A percentile compares a stretch with the other conserved stretches of the same genome.
Conservation (phyloP, 2,329 filamentous ascomycete species). For the Exophiala lecanii-corni region DNA sequence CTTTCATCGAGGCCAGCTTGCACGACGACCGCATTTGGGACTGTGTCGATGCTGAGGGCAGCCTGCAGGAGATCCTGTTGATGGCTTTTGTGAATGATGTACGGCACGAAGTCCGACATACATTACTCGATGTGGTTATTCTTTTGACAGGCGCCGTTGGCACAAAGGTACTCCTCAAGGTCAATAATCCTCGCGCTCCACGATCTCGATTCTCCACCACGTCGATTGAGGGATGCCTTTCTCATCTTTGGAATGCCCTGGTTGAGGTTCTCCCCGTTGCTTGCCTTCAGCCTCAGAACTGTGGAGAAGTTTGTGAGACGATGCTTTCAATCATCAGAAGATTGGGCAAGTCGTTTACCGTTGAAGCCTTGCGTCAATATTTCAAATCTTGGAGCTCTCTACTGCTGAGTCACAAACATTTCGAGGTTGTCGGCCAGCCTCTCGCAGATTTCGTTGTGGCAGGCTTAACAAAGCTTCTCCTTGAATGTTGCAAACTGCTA, state of each 20-base stretch:
- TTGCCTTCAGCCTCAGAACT: slow-evolving; percentile 34
- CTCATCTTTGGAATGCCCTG: slow-evolving; percentile 43
- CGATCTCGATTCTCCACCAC: slow-evolving; percentile 23
- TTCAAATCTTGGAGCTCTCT: slow-evolving; percentile 40
- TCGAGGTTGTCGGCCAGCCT: slow-evolving; percentile 46
- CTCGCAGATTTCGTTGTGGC: slow-evolving; percentile 39
- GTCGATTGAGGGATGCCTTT: slow-evolving; percentile 30
- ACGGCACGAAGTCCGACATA: slow-evolving; percentile 20
- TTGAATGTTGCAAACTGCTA: slow-evolving; percentile 23
- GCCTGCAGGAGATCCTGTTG: slow-evolving; percentile 16
- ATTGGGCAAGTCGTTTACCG: slow-evolving; percentile 36
- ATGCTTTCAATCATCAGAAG: slow-evolving; percentile 40
- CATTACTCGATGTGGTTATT: slow-evolving; percentile 23
- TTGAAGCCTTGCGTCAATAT: slow-evolving; percentile 38
- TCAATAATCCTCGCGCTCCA: slow-evolving; percentile 20
- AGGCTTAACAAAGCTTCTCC: slow-evolving; percentile 41
- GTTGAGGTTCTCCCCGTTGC: slow-evolving; percentile 37
- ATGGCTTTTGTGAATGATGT: slow-evolving; percentile 33
- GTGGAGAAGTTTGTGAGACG: slow-evolving; percentile 45
- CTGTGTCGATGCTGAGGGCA: slow-evolving; percentile 16
- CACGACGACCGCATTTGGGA: slow-evolving; percentile 45
- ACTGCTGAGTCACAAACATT: slow-evolving; percentile 40
- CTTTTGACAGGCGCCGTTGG: slow-evolving; percentile 21
- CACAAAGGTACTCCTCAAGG: slow-evolving; percentile 21
- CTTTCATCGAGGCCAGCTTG: slow-evolving; percentile 46